Conservation (phyloP, 495 filamentous ascomycete genomes). For the Xylaria longipes region DNA sequence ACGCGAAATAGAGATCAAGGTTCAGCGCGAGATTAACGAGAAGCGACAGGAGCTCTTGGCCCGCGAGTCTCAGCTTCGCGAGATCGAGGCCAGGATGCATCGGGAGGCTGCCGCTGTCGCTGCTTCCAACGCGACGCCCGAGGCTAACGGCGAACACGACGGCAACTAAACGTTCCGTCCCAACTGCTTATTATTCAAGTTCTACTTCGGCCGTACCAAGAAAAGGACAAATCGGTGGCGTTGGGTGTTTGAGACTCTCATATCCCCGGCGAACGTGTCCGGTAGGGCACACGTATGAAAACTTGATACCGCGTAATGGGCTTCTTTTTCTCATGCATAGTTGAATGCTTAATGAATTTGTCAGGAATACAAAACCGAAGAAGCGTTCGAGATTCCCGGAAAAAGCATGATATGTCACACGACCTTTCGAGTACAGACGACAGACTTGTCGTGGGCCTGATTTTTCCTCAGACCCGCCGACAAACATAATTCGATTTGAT, state of each 20-base stretch:
- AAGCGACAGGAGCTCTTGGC: slow-evolving; percentile 98
- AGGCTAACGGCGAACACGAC: slow-evolving; percentile 57
- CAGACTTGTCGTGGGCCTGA: slow-evolving; percentile 8
- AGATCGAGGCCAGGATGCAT: slow-evolving; percentile 76
- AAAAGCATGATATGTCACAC: slow-evolving; percentile 36
- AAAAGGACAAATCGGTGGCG: slow-evolving; percentile 34
- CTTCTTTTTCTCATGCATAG: slow-evolving; percentile 35
- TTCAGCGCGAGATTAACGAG: slow-evolving; percentile 99
- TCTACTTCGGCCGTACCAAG: slow-evolving; percentile 35
- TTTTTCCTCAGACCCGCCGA: slow-evolving; percentile 24
- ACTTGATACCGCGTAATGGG: slow-evolving; percentile 38
- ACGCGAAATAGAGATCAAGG: slow-evolving; percentile 97
- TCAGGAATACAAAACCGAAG: slow-evolving; percentile 42
- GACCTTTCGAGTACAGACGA: slow-evolving; percentile 10
- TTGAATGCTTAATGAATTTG: slow-evolving; percentile 40
- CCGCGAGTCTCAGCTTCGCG: slow-evolving; percentile 95
- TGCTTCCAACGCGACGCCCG: slow-evolving; percentile 42
- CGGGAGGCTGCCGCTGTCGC: slow-evolving; percentile 54
- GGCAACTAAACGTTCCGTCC: slow-evolving; percentile 39
- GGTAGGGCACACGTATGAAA: slow-evolving; percentile 38
- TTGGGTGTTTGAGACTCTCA: slow-evolving; percentile 45
- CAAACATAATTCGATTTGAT: slow-evolving; percentile 28
- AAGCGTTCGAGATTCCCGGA: slow-evolving; percentile 34
- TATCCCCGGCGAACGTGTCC: slow-evolving; percentile 30
- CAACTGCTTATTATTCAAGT: slow-evolving; percentile 33